phyloP scores from a whole-genome alignment of 768 basidiomycete species.

The Mycena galericulata region DNA sequence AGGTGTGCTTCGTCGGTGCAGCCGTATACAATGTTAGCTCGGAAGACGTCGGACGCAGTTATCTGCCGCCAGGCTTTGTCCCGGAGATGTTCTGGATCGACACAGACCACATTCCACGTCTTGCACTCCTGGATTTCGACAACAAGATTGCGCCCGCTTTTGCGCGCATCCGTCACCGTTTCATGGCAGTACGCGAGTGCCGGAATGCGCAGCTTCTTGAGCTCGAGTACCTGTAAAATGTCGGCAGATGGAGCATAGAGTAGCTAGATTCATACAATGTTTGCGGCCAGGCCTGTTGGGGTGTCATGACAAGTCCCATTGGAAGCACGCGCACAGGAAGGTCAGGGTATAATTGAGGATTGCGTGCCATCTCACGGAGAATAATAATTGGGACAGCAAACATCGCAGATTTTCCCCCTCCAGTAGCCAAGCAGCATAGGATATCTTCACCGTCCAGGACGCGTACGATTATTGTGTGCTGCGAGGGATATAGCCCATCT shows the following conservation, averaged over 20 bases:
- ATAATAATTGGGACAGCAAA: conserved; percentile 32
- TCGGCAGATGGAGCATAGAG: too few relatives aligned
- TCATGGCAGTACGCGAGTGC: too few relatives aligned
- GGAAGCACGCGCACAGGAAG: not conserved
- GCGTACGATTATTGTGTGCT: conserved; percentile 26
- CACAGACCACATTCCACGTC: conserved; percentile 13
- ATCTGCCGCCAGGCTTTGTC: conserved; percentile 20
- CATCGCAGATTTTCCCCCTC: conserved; percentile 29
- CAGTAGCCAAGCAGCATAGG: conserved; percentile 12
- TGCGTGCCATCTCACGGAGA: conserved; percentile 23
- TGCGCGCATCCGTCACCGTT: too few relatives aligned
- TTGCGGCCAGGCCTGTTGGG: conserved; percentile 10
- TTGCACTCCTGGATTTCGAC: conserved; percentile 5
- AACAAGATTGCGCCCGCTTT: too few relatives aligned
- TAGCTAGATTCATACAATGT: not conserved
- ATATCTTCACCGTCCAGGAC: conserved; percentile 32
- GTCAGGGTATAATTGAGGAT: conserved; percentile 11
- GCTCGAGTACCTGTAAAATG: too few relatives aligned
- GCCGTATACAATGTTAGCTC: conserved; percentile 11
- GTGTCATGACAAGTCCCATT: conserved; percentile 14
- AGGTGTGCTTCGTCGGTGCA: conserved; percentile 26
- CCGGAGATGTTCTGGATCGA: conserved; percentile 21
- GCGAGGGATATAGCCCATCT: conserved; percentile 29
- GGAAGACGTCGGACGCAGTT: not conserved
- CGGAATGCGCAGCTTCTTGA: too few relatives aligned